Evolutionary conservation across 1,139 yeast species (phyloP).

Genomic region (Suhomyces yuchorum): DNA sequence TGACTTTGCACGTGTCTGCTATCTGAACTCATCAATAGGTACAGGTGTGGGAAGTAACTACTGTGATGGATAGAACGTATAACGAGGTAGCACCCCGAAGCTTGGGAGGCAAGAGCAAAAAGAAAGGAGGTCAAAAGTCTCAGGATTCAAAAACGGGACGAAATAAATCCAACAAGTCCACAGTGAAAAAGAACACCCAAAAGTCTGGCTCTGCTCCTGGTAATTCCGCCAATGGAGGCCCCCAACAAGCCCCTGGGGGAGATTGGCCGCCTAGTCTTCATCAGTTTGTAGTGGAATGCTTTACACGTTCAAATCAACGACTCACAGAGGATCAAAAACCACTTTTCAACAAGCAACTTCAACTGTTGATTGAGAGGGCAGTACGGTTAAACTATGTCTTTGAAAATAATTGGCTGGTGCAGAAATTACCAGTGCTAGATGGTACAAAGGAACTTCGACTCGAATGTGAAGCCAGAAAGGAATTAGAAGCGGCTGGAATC

Average conservation of each 20-base stretch:
- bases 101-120: constrained; percentile 5
- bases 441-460: constrained; percentile 21
- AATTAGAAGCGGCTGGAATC: constrained; percentile 8
- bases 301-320: constrained; percentile 32
- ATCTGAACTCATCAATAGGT: not conserved
- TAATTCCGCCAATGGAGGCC: not conserved
- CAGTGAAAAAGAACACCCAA: not conserved
- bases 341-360: constrained; percentile 48
- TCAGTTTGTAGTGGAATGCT: constrained; percentile 49
- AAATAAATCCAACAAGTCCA: not conserved
- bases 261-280: constrained; percentile 53
- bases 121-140: not conserved
- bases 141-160: not conserved
- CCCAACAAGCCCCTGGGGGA: not conserved
- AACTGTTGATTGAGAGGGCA: constrained; percentile 52
- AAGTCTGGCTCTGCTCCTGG: not conserved
- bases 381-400: constrained; percentile 47
- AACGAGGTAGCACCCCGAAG: constrained; percentile 23
- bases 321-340: constrained; percentile 28
- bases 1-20: not conserved
- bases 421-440: constrained; percentile 55
- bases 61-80: constrained; percentile 14
- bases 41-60: not conserved
- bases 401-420: constrained; percentile 62
- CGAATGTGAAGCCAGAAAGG: constrained; percentile 15